Conservation (phyloP, 306 rosid species). For the Begonia loranthoides region DNA sequence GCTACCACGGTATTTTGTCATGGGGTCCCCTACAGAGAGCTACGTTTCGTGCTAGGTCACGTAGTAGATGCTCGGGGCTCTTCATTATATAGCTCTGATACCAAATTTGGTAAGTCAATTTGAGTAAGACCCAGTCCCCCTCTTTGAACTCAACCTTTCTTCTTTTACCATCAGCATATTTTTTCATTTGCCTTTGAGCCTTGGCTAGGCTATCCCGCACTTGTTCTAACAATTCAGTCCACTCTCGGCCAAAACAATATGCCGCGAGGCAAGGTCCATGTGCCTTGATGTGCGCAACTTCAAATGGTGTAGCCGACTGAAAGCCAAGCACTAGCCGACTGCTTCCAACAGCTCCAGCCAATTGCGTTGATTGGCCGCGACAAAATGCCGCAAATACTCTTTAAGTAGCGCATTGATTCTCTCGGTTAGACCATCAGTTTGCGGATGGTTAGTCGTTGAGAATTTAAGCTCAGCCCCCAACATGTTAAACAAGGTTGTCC, state of each 20-base stretch:
- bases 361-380: too few relatives aligned
- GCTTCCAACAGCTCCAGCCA: too few relatives aligned
- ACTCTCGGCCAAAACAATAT: not conserved
- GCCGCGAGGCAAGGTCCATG: not conserved
- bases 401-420: not conserved
- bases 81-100: too few relatives aligned
- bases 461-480: constrained; percentile 1
- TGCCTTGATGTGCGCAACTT: not conserved
- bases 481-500: not conserved
- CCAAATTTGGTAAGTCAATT: constrained; percentile 1
- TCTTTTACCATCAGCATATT: not conserved
- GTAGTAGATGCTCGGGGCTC: too few relatives aligned
- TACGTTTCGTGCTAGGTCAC: too few relatives aligned
- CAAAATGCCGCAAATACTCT: too few relatives aligned
- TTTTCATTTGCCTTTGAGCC: constrained; percentile 1
- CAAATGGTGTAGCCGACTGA: too few relatives aligned
- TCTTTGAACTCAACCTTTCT: not conserved
- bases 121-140: not conserved
- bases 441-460: constrained; percentile 3
- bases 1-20: too few relatives aligned
- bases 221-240: not conserved
- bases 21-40: too few relatives aligned
- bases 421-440: not conserved
- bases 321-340: too few relatives aligned
- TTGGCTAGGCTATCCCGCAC: not conserved